phyloP scores from a whole-genome alignment of 2,329 filamentous ascomycete species.

The Diplodia corticola region DNA sequence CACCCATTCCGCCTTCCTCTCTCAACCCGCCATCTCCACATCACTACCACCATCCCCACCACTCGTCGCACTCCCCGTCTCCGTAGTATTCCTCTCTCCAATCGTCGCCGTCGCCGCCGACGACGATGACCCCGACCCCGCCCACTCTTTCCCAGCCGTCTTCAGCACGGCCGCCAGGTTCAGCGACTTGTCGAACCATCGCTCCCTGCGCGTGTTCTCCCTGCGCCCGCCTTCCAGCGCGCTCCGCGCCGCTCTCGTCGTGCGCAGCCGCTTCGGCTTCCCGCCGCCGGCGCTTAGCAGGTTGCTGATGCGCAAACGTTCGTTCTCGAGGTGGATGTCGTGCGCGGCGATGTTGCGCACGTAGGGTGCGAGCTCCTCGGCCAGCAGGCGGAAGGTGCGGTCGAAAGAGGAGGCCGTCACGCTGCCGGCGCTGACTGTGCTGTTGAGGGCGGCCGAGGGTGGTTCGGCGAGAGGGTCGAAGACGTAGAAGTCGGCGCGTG shows the following conservation, averaged over 20 bases:
- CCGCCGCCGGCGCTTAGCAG: slow-evolving; percentile 61
- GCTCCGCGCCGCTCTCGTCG: slow-evolving; percentile 71
- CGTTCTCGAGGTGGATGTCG: slow-evolving; percentile 69
- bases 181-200: slow-evolving; percentile 67
- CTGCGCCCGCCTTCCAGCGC: slow-evolving; percentile 75
- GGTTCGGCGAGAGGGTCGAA: slow-evolving; percentile 55
- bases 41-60: neutral
- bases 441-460: slow-evolving; percentile 32
- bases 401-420: slow-evolving; percentile 76
- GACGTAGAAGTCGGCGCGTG: slow-evolving; percentile 46
- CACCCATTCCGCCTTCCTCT: neutral
- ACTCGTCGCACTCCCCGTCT: slow-evolving; percentile 26
- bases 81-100: slow-evolving; percentile 17
- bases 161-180: slow-evolving; percentile 63
- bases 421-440: slow-evolving; percentile 37
- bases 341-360: slow-evolving; percentile 81
- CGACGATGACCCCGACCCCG: slow-evolving; percentile 34
- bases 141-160: slow-evolving; percentile 55
- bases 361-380: slow-evolving; percentile 81
- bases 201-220: slow-evolving; percentile 65
- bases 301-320: slow-evolving; percentile 63
- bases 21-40: neutral
- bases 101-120: too few species aligned
- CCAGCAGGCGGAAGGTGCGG: slow-evolving; percentile 64
- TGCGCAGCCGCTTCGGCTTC: slow-evolving; percentile 61